Percentiles rank a stretch among this genome's conserved stretches.
phyloP scores from a whole-genome alignment of 2,329 filamentous ascomycete genomes.

The Paracamarosporium sp. region DNA sequence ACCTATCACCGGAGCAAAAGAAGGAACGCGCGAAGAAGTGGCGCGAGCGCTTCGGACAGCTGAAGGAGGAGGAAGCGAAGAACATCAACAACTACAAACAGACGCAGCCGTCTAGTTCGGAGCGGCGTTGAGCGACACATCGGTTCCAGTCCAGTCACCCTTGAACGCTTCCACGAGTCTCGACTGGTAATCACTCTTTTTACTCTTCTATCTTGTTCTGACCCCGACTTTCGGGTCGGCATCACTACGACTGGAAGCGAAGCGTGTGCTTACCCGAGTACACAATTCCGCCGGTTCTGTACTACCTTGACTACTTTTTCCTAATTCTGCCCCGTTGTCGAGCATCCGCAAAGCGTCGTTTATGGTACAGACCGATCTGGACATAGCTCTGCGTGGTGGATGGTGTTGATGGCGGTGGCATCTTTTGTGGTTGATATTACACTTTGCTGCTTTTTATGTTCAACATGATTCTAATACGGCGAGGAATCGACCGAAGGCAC shows the following conservation, averaged over 20 bases:
- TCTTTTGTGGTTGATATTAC: neutral
- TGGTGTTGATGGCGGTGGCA: neutral
- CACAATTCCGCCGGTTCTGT: neutral
- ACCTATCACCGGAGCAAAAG: conserved; percentile 47
- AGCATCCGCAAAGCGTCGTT: conserved; percentile 1
- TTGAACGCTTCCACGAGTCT: neutral
- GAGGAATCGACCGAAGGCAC: neutral
- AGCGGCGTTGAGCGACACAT: neutral
- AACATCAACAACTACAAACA: conserved; percentile 38
- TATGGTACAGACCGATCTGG: conserved; percentile 1
- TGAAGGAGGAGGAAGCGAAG: conserved; percentile 37
- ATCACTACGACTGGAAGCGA: conserved; percentile 3
- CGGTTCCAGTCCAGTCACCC: neutral
- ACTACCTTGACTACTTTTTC: neutral
- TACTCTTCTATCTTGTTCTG: conserved; percentile 3
- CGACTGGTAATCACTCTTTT: neutral
- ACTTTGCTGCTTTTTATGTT: conserved; percentile 3
- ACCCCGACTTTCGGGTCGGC: neutral
- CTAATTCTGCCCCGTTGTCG: conserved; percentile 5
- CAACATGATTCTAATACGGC: conserved; percentile 3
- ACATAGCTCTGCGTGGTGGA: neutral
- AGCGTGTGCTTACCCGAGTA: neutral
- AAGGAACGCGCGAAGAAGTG: conserved; percentile 43
- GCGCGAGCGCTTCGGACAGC: conserved; percentile 42
- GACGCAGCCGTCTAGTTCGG: conserved; percentile 12